A percentile compares a stretch with the other conserved stretches of the same genome.
Conservation (phyloP, 2,329 filamentous ascomycete genomes). For the Talaromyces atroroseus region DNA sequence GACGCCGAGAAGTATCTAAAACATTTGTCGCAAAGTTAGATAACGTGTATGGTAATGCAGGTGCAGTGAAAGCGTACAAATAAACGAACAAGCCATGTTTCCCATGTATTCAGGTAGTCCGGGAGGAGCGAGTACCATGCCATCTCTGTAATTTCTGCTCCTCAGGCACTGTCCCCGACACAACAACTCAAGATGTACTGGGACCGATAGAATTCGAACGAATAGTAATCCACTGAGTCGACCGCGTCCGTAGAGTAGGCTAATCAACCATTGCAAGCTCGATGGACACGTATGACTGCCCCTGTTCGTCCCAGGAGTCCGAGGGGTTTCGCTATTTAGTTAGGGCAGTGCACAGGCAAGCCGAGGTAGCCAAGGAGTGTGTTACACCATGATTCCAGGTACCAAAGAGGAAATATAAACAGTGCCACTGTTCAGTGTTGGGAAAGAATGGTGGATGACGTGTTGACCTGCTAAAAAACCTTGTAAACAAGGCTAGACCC, state of each 20-base stretch:
- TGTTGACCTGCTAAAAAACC: too few species aligned
- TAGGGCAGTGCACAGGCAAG: not conserved
- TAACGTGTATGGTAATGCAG: not conserved
- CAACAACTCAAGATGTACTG: not conserved
- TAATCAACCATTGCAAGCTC: not conserved
- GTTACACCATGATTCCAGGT: not conserved
- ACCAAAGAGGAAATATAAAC: not conserved
- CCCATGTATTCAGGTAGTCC: constrained; percentile 50
- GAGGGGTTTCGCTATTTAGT: not conserved
- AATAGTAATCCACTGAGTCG: not conserved
- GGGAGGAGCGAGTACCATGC: constrained; percentile 62
- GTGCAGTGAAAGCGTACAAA: constrained; percentile 48
- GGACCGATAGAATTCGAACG: not conserved
- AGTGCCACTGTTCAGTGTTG: not conserved
- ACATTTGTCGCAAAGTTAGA: not conserved
- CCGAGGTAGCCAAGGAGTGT: not conserved
- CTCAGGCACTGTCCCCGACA: not conserved
- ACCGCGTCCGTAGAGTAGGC: not conserved
- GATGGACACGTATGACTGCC: not conserved
- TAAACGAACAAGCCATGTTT: constrained; percentile 57
- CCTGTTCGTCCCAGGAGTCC: not conserved
- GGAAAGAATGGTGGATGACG: not conserved
- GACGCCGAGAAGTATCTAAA: constrained; percentile 55
- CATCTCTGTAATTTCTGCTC: constrained; percentile 39
- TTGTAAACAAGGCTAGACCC: not conserved